Evolutionary conservation across 768 basidiomycete genomes (phyloP).

Genomic region (Sporobolomyces pararoseus): DNA sequence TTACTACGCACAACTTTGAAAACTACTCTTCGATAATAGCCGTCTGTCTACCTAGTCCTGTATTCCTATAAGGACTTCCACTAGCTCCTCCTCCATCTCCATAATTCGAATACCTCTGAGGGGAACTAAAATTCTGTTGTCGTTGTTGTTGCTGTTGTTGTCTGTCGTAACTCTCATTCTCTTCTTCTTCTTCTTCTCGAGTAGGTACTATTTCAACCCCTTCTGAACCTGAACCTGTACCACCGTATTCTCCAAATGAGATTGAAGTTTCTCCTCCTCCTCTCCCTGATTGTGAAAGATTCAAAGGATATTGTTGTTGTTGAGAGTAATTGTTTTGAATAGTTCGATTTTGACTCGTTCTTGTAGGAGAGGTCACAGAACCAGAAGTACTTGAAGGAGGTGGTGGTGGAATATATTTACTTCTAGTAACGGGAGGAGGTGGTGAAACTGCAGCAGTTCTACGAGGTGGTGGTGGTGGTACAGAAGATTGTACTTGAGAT

Average conservation of each 20-base stretch:
- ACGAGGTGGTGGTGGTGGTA: neutral
- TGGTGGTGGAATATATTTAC: constrained; percentile 12
- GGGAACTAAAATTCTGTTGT: neutral
- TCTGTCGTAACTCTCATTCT: neutral
- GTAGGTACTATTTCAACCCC: neutral
- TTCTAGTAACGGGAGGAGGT: neutral
- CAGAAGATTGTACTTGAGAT: neutral
- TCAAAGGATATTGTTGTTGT: constrained; percentile 2
- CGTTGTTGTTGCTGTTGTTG: neutral
- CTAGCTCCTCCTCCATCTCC: neutral
- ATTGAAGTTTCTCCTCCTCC: neutral
- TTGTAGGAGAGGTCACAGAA: neutral
- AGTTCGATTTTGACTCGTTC: neutral
- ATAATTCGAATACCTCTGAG: neutral
- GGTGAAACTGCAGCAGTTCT: neutral
- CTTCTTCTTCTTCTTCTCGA: neutral
- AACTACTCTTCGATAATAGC: too few relatives aligned
- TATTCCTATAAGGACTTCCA: too few relatives aligned
- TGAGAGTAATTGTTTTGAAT: too few relatives aligned
- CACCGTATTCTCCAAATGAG: constrained; percentile 6
- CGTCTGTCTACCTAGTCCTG: too few relatives aligned
- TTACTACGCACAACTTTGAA: too few relatives aligned
- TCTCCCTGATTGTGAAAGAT: neutral
- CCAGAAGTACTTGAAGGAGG: neutral
- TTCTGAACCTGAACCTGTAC: too few relatives aligned